A percentile compares a stretch with the other conserved stretches of the same genome.
These are phyloP conservation scores for Knufia petricola DNA, from an alignment of 2,329 filamentous ascomycete genomes.

Conservation along the genomic window DNA sequence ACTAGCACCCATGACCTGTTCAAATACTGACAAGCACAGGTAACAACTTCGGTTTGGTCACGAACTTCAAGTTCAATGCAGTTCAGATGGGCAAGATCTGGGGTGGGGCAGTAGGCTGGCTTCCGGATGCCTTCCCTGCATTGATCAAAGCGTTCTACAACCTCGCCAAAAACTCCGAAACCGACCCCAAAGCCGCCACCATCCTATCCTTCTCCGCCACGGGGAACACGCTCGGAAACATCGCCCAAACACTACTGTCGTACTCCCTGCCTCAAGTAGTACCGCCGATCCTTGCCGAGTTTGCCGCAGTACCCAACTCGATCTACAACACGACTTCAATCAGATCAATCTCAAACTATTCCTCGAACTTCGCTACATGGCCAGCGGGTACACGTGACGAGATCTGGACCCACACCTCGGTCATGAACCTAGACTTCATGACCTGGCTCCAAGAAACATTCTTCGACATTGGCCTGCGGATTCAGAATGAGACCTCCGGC, in stretches of 20 bases:
- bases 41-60: slow-evolving; percentile 32
- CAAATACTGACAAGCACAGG: too few species aligned
- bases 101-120: slow-evolving; percentile 10
- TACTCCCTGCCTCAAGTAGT: slow-evolving; percentile 31
- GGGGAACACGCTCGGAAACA: slow-evolving; percentile 24
- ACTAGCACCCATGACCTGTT: too few species aligned
- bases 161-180: slow-evolving; percentile 24
- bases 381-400: slow-evolving; percentile 27
- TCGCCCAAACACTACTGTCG: too few species aligned
- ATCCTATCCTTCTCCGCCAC: slow-evolving; percentile 27
- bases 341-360: slow-evolving; percentile 26
- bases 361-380: slow-evolving; percentile 29
- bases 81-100: slow-evolving; percentile 14
- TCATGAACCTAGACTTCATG: slow-evolving; percentile 25
- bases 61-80: slow-evolving; percentile 32
- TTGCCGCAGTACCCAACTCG: slow-evolving; percentile 25
- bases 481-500: slow-evolving; percentile 19
- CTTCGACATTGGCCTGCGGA: slow-evolving; percentile 17
- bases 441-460: slow-evolving; percentile 23
- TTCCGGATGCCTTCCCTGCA: slow-evolving; percentile 23
- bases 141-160: slow-evolving; percentile 28
- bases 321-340: slow-evolving; percentile 26
- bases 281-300: slow-evolving; percentile 31
- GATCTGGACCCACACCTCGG: slow-evolving; percentile 28
- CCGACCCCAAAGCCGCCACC: slow-evolving; percentile 29